Conservation (phyloP, 2,329 filamentous ascomycete genomes). For the Aspergillus ruber region DNA sequence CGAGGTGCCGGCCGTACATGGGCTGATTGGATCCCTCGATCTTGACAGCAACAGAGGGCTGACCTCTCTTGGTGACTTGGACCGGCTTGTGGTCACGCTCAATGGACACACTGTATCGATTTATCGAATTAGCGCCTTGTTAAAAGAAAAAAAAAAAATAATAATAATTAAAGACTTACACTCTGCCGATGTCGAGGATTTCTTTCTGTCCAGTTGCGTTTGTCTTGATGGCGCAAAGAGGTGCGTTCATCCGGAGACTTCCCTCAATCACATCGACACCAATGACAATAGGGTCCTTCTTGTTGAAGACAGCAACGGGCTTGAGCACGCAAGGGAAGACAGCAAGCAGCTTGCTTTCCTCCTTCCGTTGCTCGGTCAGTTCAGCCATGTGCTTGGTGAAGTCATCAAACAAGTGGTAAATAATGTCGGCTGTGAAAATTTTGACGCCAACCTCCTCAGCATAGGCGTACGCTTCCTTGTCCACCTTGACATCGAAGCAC, state of each 20-base stretch:
- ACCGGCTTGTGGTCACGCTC: constrained; percentile 97
- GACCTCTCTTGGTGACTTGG: constrained; percentile 84
- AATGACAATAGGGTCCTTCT: constrained; percentile 89
- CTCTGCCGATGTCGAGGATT: constrained; percentile 77
- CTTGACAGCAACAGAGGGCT: constrained; percentile 96
- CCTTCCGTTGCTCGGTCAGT: constrained; percentile 84
- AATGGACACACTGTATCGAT: constrained; percentile 72
- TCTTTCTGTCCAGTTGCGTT: constrained; percentile 81
- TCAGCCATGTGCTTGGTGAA: constrained; percentile 93
- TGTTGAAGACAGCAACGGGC: constrained; percentile 95
- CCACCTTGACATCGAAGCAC: constrained; percentile 98
- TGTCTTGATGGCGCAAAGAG: constrained; percentile 77
- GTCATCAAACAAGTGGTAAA: constrained; percentile 95
- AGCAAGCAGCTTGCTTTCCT: constrained; percentile 88
- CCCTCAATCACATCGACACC: constrained; percentile 95
- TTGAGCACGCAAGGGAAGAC: constrained; percentile 93
- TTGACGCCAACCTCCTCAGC: constrained; percentile 93
- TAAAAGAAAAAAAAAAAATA: not conserved
- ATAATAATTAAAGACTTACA: constrained; percentile 73
- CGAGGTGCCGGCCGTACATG: constrained; percentile 86
- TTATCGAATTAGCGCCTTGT: constrained; percentile 16
- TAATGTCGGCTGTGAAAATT: constrained; percentile 97
- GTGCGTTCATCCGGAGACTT: constrained; percentile 76
- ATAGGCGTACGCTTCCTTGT: constrained; percentile 88
- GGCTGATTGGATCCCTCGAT: constrained; percentile 93